These are phyloP conservation scores for Magnolia officinalis DNA, from an alignment of 164 flowering plant species.

Conservation along the genomic window DNA sequence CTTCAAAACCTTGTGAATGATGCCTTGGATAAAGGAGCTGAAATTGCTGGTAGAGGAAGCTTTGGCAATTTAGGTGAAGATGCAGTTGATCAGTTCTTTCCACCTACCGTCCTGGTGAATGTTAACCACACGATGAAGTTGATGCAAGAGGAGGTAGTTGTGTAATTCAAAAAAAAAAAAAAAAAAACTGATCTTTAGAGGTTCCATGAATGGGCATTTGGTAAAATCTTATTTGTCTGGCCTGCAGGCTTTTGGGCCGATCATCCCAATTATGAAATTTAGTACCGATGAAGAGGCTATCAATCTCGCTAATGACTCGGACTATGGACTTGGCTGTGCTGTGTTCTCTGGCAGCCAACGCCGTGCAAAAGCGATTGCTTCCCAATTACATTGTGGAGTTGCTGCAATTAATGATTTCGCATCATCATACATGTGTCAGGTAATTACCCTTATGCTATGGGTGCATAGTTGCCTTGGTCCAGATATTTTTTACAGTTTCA, in stretches of 20 bases:
- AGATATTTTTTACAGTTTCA: not conserved
- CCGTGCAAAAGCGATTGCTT: constrained; percentile 74
- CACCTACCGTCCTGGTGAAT: constrained; percentile 87
- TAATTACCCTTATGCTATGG: constrained; percentile 15
- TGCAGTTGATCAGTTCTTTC: constrained; percentile 93
- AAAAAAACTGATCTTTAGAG: not conserved
- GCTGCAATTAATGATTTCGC: constrained; percentile 97
- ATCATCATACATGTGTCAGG: constrained; percentile 96
- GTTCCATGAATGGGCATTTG: constrained; percentile 1
- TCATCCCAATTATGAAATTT: constrained; percentile 94
- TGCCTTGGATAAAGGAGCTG: constrained; percentile 88
- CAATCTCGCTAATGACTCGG: constrained; percentile 79
- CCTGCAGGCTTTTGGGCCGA: constrained; percentile 91
- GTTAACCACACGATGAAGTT: constrained; percentile 82
- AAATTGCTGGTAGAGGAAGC: constrained; percentile 85
- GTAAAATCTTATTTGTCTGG: not conserved
- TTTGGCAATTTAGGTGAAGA: constrained; percentile 84
- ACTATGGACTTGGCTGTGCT: constrained; percentile 94
- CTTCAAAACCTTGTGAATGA: constrained; percentile 86
- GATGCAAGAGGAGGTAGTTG: constrained; percentile 96
- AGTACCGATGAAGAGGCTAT: constrained; percentile 85
- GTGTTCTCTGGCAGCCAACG: constrained; percentile 86
- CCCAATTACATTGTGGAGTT: constrained; percentile 81
- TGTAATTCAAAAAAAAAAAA: not conserved
- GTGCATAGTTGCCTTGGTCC: not conserved